These are phyloP conservation scores for Zizania latifolia DNA, from an alignment of 176 grass and related monocot species.

Conservation along the genomic window DNA sequence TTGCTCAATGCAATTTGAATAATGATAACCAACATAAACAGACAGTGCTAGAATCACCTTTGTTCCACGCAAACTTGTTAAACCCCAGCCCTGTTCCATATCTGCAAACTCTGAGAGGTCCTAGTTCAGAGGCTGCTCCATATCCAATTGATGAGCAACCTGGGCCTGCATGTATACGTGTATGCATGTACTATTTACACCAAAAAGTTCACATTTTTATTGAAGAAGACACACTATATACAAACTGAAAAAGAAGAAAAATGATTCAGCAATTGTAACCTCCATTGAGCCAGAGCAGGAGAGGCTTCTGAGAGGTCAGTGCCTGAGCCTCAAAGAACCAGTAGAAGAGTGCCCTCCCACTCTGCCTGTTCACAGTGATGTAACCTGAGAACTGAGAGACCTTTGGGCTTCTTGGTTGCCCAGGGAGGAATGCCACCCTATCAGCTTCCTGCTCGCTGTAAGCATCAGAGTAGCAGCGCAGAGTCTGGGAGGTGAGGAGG, in stretches of 20 bases:
- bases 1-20: background rate
- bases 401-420: conserved; percentile 31
- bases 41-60: conserved; percentile 25
- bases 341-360: conserved; percentile 61
- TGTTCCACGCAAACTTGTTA: conserved; percentile 84
- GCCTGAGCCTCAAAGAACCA: conserved; percentile 86
- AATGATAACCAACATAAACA: background rate
- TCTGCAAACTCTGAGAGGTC: conserved; percentile 62
- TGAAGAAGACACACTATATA: background rate
- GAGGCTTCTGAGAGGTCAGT: conserved; percentile 40
- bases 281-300: conserved; percentile 97
- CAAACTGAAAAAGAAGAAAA: background rate
- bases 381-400: conserved; percentile 58
- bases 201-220: background rate
- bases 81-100: conserved; percentile 61
- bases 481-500: background rate
- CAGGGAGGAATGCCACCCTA: conserved; percentile 39
- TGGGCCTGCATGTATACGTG: conserved; percentile 52
- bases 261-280: conserved; percentile 16
- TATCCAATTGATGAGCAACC: conserved; percentile 89
- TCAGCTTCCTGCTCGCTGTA: conserved; percentile 29
- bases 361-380: conserved; percentile 39
- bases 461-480: background rate
- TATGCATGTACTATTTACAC: background rate
- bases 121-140: conserved; percentile 72